Conservation (phyloP, 2,329 filamentous ascomycete species). For the Ophiostoma tasmaniense region DNA sequence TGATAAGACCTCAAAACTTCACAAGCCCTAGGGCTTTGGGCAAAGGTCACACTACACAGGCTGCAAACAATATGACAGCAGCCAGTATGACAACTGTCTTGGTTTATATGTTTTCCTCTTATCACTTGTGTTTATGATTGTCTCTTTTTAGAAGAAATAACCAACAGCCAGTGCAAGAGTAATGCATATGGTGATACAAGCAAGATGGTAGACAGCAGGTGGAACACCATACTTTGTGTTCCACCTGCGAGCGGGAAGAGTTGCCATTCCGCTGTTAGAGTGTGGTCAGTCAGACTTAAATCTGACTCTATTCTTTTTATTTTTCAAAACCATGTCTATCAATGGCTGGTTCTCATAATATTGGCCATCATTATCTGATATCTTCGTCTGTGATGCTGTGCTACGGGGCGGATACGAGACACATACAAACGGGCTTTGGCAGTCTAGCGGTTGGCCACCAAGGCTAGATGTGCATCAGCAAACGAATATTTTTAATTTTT, state of each 20-base stretch:
- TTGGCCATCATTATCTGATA: not conserved
- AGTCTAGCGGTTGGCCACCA: not conserved
- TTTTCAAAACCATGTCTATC: no score
- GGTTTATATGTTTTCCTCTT: not conserved
- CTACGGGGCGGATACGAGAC: slow-evolving; percentile 12
- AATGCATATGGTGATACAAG: not conserved
- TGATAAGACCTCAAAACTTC: not conserved
- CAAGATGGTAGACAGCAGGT: not conserved
- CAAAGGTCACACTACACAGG: not conserved
- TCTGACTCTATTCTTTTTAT: no score
- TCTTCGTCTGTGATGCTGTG: slow-evolving; percentile 1
- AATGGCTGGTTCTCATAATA: not conserved
- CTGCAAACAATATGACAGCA: not conserved
- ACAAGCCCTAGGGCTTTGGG: not conserved
- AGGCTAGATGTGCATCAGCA: not conserved
- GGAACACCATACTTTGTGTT: not conserved
- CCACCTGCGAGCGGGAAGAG: slow-evolving; percentile 13
- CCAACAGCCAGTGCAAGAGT: no score
- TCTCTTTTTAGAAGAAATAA: not conserved
- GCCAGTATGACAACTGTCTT: not conserved
- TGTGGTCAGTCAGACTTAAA: not conserved
- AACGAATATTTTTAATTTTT: not conserved
- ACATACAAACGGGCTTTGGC: slow-evolving; percentile 5
- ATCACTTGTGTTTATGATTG: not conserved
- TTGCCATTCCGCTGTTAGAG: slow-evolving; percentile 6